phyloP scores from a whole-genome alignment of 2,329 filamentous ascomycete species.

The Trichoderma pleuroti region DNA sequence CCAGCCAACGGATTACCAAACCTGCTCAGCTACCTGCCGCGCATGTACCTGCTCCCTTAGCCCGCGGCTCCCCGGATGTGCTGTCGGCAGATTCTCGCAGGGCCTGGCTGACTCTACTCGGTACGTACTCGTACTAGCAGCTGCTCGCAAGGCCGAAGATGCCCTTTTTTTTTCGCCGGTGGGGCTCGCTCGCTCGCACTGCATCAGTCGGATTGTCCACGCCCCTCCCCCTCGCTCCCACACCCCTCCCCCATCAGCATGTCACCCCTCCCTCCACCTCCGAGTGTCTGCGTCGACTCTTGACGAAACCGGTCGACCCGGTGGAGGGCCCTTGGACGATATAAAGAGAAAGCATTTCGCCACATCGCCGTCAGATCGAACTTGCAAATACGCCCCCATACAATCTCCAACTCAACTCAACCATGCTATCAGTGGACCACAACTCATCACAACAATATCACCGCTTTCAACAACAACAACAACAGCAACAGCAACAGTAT shows the following conservation, averaged over 20 bases:
- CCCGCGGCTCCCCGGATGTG: constrained; percentile 12
- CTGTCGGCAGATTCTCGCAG: constrained; percentile 6
- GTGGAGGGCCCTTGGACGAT: constrained; percentile 1
- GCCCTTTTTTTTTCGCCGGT: background rate
- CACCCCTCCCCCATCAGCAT: background rate
- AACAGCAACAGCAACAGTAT: constrained; percentile 11
- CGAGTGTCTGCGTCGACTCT: constrained; percentile 13
- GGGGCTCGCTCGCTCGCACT: background rate
- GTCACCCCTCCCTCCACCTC: background rate
- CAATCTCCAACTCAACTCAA: constrained; percentile 20
- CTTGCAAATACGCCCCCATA: constrained; percentile 23
- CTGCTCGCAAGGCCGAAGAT: background rate
- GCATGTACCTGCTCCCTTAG: background rate
- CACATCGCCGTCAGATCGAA: constrained; percentile 16
- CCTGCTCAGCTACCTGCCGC: background rate
- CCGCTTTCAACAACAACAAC: constrained; percentile 26
- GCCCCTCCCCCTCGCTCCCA: background rate
- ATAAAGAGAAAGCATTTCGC: constrained; percentile 22
- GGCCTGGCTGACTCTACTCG: background rate
- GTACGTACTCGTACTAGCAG: background rate
- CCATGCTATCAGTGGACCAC: constrained; percentile 32
- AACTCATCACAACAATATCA: constrained; percentile 20
- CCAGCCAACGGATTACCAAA: background rate
- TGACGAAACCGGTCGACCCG: constrained; percentile 19
- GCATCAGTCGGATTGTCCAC: background rate